These are phyloP conservation scores for Maudiozyma serrabonitensis DNA, from an alignment of 805 yeast genomes.

Conservation along the genomic window DNA sequence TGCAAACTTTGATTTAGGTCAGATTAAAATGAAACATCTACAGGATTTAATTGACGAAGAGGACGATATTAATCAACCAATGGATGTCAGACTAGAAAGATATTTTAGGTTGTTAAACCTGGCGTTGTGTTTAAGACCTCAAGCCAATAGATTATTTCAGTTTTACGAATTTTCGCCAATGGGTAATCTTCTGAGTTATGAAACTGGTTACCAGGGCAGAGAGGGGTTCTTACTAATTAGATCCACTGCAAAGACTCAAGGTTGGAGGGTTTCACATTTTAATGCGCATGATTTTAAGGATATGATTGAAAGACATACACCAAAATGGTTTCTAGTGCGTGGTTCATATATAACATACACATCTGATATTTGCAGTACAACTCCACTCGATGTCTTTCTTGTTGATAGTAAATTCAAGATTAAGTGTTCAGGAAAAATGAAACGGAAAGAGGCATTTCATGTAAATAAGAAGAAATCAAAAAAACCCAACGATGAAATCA, in stretches of 20 bases:
- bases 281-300: slow-evolving; percentile 67
- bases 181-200: slow-evolving; percentile 73
- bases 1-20: slow-evolving; percentile 7
- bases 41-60: slow-evolving; percentile 21
- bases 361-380: slow-evolving; percentile 74
- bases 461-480: slow-evolving; percentile 23
- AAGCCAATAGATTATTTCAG: slow-evolving; percentile 71
- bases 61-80: slow-evolving; percentile 20
- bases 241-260: slow-evolving; percentile 78
- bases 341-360: slow-evolving; percentile 80
- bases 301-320: slow-evolving; percentile 84
- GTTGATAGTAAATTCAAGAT: slow-evolving; percentile 72
- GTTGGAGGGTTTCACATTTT: slow-evolving; percentile 93
- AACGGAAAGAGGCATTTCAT: slow-evolving; percentile 19
- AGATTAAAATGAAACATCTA: slow-evolving; percentile 22
- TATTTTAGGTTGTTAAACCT: slow-evolving; percentile 57
- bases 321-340: slow-evolving; percentile 85
- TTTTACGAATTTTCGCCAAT: slow-evolving; percentile 87
- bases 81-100: slow-evolving; percentile 40
- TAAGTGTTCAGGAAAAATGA: slow-evolving; percentile 33
- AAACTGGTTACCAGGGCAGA: slow-evolving; percentile 72
- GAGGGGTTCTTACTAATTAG: slow-evolving; percentile 79
- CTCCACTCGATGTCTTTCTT: slow-evolving; percentile 82
- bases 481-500: background rate
- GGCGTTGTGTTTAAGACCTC: slow-evolving; percentile 60